Conservation (phyloP, 768 basidiomycete genomes). For the Chalciporus piperatus region DNA sequence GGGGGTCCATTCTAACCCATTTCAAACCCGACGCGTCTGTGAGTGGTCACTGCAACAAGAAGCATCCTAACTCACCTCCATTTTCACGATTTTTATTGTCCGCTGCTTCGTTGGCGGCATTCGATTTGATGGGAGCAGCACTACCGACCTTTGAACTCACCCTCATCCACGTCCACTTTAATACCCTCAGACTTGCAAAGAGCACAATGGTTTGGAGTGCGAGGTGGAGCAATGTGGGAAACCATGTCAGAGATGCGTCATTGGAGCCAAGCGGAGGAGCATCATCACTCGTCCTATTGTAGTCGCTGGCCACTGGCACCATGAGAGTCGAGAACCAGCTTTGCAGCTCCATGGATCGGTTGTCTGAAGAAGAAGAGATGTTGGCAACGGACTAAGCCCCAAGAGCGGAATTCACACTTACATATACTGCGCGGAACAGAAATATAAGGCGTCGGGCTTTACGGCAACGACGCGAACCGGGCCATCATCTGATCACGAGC, state of each 20-base stretch:
- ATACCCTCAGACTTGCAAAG: constrained; percentile 3
- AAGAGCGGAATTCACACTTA: neutral
- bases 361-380: neutral
- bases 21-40: neutral
- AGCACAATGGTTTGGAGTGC: constrained; percentile 13
- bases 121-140: neutral
- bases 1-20: constrained; percentile 49
- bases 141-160: neutral
- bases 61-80: constrained; percentile 17
- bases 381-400: neutral
- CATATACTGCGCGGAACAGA: too few species aligned
- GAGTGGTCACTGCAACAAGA: neutral
- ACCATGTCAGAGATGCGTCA: constrained; percentile 17
- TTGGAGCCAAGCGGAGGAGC: constrained; percentile 12
- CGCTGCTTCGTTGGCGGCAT: constrained; percentile 1
- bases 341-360: constrained; percentile 6
- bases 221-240: constrained; percentile 15
- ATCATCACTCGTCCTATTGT: constrained; percentile 2
- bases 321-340: constrained; percentile 9
- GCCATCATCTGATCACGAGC: constrained; percentile 3
- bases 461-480: too few species aligned
- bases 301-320: constrained; percentile 3
- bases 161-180: constrained; percentile 14
- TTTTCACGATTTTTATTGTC: constrained; percentile 21
- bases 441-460: constrained; percentile 7